Conservation (phyloP, 2,329 filamentous ascomycete species). For the Biscogniauxia marginata region DNA sequence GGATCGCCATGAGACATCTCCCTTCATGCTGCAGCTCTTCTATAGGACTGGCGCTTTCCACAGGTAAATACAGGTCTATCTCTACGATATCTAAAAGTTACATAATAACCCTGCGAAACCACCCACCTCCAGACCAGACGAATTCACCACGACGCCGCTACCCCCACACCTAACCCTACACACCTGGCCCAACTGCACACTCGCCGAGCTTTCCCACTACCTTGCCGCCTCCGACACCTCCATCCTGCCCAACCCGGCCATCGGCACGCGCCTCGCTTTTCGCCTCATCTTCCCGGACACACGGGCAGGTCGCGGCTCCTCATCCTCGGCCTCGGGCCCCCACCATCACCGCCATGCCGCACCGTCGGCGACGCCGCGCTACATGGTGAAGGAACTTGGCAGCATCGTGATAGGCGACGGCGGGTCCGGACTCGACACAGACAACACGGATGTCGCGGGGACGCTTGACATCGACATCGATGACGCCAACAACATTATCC, state of each 20-base stretch:
- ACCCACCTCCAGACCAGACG: slow-evolving; percentile 56
- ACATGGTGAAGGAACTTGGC: slow-evolving; percentile 77
- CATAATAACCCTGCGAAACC: slow-evolving; percentile 13
- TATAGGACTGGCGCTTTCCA: slow-evolving; percentile 75
- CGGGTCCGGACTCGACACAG: slow-evolving; percentile 39
- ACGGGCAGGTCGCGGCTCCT: slow-evolving; percentile 20
- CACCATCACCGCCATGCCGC: not conserved
- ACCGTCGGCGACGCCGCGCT: slow-evolving; percentile 48
- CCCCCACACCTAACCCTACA: slow-evolving; percentile 75
- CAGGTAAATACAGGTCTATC: slow-evolving; percentile 45
- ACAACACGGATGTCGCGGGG: slow-evolving; percentile 35
- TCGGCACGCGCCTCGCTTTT: slow-evolving; percentile 84
- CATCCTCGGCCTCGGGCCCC: slow-evolving; percentile 5
- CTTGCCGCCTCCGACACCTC: slow-evolving; percentile 60
- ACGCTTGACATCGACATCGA: slow-evolving; percentile 37
- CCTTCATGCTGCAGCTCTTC: slow-evolving; percentile 84
- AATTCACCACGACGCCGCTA: slow-evolving; percentile 61
- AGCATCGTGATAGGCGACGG: slow-evolving; percentile 73
- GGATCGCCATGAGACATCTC: slow-evolving; percentile 69
- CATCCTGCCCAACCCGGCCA: slow-evolving; percentile 68
- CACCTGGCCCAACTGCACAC: slow-evolving; percentile 79
- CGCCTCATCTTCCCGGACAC: slow-evolving; percentile 83
- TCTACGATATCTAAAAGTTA: not conserved
- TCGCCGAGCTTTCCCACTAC: slow-evolving; percentile 77
- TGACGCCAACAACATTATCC: not conserved